Conservation (phyloP, 129 eudicot genomes). For the Chrysanthemum lavandulifolium region DNA sequence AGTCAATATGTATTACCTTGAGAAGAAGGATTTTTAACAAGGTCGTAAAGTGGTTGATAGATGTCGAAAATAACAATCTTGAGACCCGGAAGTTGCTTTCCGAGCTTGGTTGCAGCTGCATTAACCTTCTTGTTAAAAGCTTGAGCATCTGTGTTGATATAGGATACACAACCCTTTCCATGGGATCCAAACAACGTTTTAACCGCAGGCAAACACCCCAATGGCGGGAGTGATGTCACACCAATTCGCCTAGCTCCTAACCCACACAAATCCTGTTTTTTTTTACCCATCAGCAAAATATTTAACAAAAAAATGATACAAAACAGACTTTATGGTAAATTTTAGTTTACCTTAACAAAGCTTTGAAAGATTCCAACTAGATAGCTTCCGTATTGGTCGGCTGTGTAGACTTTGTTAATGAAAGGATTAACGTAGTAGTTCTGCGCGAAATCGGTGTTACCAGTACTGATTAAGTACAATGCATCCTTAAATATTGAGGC, state of each 20-base stretch:
- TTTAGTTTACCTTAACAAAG: conserved; percentile 50
- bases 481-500: conserved; percentile 53
- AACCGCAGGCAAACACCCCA: conserved; percentile 83
- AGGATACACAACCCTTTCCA: conserved; percentile 67
- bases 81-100: conserved; percentile 56
- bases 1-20: conserved; percentile 36
- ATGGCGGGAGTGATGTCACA: conserved; percentile 87
- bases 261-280: conserved; percentile 56
- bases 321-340: neutral
- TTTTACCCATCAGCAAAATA: neutral
- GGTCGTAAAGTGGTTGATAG: conserved; percentile 59
- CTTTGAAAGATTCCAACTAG: conserved; percentile 47
- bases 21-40: conserved; percentile 29
- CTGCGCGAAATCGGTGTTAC: conserved; percentile 65
- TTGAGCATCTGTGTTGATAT: conserved; percentile 69
- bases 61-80: conserved; percentile 60
- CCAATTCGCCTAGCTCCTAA: conserved; percentile 89
- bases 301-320: conserved; percentile 39
- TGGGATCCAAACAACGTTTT: conserved; percentile 72
- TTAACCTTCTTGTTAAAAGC: conserved; percentile 62
- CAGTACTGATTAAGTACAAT: conserved; percentile 48
- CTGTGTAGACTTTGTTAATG: conserved; percentile 58
- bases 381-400: conserved; percentile 56
- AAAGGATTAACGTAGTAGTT: conserved; percentile 67
- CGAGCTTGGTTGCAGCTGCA: conserved; percentile 48